These are phyloP conservation scores for Entoloma clypeatum DNA, from an alignment of 1,284 basidiomycete genomes.

Conservation along the genomic window DNA sequence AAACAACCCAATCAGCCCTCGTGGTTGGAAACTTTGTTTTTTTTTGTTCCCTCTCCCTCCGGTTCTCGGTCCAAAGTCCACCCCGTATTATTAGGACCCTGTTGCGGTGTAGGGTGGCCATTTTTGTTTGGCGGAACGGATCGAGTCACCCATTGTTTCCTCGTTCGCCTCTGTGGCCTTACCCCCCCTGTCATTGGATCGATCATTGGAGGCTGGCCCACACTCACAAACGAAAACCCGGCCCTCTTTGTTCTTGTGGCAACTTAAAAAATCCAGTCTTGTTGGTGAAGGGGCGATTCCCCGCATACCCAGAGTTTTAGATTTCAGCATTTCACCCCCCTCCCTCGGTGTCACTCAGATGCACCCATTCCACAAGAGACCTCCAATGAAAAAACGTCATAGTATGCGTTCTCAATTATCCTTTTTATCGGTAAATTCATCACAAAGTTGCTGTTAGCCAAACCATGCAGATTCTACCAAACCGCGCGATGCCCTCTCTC, in stretches of 20 bases:
- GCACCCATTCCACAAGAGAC: slow-evolving; percentile 27
- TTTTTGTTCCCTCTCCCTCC: not conserved
- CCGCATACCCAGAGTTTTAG: no score
- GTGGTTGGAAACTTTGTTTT: slow-evolving; percentile 32
- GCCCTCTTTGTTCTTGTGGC: no score
- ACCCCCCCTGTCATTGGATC: no score
- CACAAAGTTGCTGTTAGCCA: slow-evolving; percentile 30
- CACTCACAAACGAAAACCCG: no score
- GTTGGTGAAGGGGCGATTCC: no score
- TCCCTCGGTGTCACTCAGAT: slow-evolving; percentile 18
- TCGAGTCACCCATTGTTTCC: no score
- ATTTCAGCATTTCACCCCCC: slow-evolving; percentile 3
- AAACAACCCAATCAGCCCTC: slow-evolving; percentile 27
- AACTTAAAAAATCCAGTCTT: not conserved
- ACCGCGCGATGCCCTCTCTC: slow-evolving; percentile 36
- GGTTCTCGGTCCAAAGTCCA: slow-evolving; percentile 17
- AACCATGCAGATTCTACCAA: slow-evolving; percentile 46
- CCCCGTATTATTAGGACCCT: slow-evolving; percentile 20
- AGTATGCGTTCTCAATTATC: slow-evolving; percentile 29
- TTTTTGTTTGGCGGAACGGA: slow-evolving; percentile 27
- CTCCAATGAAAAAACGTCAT: slow-evolving; percentile 40
- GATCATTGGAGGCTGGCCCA: no score
- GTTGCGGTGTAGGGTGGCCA: slow-evolving; percentile 21
- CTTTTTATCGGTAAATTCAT: slow-evolving; percentile 5
- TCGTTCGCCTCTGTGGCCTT: no score